Conservation (phyloP, 169 alveolate genomes). For the Plasmodium inui region DNA sequence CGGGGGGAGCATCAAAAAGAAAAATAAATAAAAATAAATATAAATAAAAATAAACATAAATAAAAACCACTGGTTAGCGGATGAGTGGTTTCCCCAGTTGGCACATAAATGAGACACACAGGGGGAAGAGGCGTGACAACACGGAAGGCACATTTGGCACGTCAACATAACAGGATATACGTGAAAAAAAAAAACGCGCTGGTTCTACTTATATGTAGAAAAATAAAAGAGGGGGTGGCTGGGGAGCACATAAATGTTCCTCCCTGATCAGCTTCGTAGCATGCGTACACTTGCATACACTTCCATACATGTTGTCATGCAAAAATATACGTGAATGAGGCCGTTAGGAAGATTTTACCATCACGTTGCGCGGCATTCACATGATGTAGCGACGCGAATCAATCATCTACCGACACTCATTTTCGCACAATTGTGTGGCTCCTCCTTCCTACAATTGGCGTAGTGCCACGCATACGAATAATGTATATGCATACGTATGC, state of each 20-base stretch:
- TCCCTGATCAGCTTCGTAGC: not conserved
- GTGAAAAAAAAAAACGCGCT: not conserved
- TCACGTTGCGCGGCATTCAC: not conserved
- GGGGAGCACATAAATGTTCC: not conserved
- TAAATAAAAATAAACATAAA: no score
- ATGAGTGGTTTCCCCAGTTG: not conserved
- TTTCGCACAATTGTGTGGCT: not conserved
- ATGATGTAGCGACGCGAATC: not conserved
- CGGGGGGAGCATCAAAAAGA: not conserved
- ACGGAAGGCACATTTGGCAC: not conserved
- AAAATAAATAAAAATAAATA: no score
- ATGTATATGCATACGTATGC: not conserved
- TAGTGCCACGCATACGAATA: not conserved
- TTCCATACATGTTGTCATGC: not conserved
- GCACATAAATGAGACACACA: not conserved
- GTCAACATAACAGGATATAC: not conserved
- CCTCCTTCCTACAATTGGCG: not conserved
- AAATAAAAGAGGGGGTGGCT: not conserved
- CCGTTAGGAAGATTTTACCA: not conserved
- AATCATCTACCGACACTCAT: not conserved
- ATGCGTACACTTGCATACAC: not conserved
- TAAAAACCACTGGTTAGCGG: not conserved
- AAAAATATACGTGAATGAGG: not conserved
- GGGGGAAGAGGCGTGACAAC: not conserved
- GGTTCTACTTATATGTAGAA: not conserved